Evolutionary conservation across 2,329 filamentous ascomycete genomes (phyloP).

Genomic region (Trichophyton rubrum): DNA sequence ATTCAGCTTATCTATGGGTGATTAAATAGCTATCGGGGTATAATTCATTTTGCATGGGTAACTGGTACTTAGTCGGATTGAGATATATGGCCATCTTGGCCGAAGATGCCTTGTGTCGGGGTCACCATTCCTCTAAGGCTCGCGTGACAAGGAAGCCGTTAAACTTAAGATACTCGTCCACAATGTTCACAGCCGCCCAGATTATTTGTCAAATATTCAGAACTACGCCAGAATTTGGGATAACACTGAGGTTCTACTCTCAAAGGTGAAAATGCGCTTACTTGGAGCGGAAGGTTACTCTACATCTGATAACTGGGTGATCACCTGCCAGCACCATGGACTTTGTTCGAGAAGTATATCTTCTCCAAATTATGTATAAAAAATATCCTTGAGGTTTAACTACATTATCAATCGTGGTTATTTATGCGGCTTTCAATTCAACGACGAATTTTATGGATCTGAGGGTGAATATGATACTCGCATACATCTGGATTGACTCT

Average conservation of each 20-base stretch:
- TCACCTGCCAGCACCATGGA: not conserved
- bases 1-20: too few species aligned
- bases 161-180: too few species aligned
- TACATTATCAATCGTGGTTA: not conserved
- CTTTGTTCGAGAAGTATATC: not conserved
- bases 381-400: not conserved
- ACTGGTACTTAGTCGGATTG: too few species aligned
- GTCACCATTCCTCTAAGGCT: too few species aligned
- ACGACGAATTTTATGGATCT: not conserved
- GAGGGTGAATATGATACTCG: not conserved
- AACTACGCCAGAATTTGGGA: conserved; percentile 1
- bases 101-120: too few species aligned
- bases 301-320: not conserved
- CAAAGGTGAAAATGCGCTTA: not conserved
- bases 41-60: too few species aligned
- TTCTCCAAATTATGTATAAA: not conserved
- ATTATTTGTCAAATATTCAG: not conserved
- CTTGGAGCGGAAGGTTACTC: not conserved
- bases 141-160: too few species aligned
- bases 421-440: not conserved
- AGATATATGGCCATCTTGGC: too few species aligned
- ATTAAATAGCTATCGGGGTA: too few species aligned
- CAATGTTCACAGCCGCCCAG: not conserved
- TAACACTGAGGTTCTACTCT: not conserved
- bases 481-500: not conserved